A percentile compares a stretch with the other conserved stretches of the same genome.
Conservation (phyloP, 768 basidiomycete species). For the Pleurotus eryngii region DNA sequence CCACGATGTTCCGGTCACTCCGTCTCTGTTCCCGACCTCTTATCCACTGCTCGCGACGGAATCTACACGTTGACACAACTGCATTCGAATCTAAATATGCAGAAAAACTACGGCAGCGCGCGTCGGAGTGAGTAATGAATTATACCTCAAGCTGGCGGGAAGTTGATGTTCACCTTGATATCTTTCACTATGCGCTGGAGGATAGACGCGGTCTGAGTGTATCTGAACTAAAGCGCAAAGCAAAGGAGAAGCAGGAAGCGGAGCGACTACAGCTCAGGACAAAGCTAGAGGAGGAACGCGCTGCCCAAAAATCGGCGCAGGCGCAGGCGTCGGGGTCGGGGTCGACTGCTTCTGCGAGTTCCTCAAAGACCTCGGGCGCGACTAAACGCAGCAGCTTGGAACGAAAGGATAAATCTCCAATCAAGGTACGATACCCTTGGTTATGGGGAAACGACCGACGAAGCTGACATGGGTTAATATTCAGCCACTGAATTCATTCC, state of each 20-base stretch:
- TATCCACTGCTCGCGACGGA: background rate
- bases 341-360: slow-evolving; percentile 11
- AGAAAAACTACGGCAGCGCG: slow-evolving; percentile 61
- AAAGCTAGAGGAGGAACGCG: slow-evolving; percentile 12
- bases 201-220: slow-evolving; percentile 43
- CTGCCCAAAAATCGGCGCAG: slow-evolving; percentile 9
- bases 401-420: slow-evolving; percentile 65
- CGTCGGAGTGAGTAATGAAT: slow-evolving; percentile 51
- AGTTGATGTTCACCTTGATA: slow-evolving; percentile 18
- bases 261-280: slow-evolving; percentile 20
- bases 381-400: slow-evolving; percentile 9
- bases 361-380: slow-evolving; percentile 3
- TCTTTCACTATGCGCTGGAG: slow-evolving; percentile 8
- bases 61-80: slow-evolving; percentile 2
- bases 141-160: slow-evolving; percentile 12
- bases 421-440: slow-evolving; percentile 44
- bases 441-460: background rate
- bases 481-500: slow-evolving; percentile 77
- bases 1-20: background rate
- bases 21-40: background rate
- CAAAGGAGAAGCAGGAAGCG: slow-evolving; percentile 25
- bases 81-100: slow-evolving; percentile 55
- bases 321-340: background rate
- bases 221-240: slow-evolving; percentile 31
- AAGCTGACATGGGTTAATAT: slow-evolving; percentile 7